Percentiles rank a stretch among this genome's conserved stretches.
These are phyloP conservation scores for Rhypophila decipiens DNA, from an alignment of 495 filamentous ascomycete genomes.

Conservation along the genomic window DNA sequence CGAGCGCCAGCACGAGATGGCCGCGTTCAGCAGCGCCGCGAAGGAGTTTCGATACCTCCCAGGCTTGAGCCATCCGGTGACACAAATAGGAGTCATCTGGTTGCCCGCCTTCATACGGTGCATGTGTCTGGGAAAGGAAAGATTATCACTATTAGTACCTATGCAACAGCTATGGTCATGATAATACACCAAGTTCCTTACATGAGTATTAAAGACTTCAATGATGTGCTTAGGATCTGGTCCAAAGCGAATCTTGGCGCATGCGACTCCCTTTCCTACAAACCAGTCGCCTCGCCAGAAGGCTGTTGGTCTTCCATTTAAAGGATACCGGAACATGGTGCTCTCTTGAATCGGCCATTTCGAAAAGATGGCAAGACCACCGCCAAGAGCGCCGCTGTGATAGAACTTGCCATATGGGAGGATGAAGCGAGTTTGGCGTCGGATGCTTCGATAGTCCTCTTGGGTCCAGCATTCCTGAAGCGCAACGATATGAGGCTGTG, in stretches of 20 bases:
- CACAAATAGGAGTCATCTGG: constrained; percentile 78
- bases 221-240: constrained; percentile 57
- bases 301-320: constrained; percentile 88
- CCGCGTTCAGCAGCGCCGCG: constrained; percentile 78
- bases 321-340: constrained; percentile 76
- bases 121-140: constrained; percentile 80
- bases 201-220: constrained; percentile 93
- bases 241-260: constrained; percentile 71
- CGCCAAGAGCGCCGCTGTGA: constrained; percentile 79
- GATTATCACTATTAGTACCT: background rate
- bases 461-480: constrained; percentile 96
- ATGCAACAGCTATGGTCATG: background rate
- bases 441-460: constrained; percentile 80
- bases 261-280: constrained; percentile 91
- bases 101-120: constrained; percentile 69
- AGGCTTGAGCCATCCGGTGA: constrained; percentile 91
- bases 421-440: constrained; percentile 61
- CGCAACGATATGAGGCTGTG: constrained; percentile 77
- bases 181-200: constrained; percentile 52
- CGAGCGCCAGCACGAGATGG: constrained; percentile 75
- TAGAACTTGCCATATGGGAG: constrained; percentile 97
- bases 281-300: constrained; percentile 94
- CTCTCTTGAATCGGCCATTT: constrained; percentile 95
- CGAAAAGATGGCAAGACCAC: constrained; percentile 86
- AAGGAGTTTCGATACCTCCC: constrained; percentile 91